Conservation (phyloP, 352 stramenopile species). For the Pythium phragmitis region DNA sequence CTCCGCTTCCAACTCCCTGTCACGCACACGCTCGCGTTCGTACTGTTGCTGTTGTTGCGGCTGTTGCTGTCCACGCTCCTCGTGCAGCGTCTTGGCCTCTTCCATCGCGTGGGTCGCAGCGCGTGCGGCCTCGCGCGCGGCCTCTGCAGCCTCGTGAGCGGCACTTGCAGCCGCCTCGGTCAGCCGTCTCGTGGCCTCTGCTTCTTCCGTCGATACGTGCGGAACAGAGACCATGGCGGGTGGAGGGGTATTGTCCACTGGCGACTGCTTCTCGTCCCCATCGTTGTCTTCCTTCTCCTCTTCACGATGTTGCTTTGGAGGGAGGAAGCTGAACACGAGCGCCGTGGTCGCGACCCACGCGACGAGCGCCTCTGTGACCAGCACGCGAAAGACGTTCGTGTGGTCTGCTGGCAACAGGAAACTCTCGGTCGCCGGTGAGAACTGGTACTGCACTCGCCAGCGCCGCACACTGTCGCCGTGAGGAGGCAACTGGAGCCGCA, state of each 20-base stretch:
- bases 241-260: neutral
- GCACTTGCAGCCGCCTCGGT: conserved; percentile 9
- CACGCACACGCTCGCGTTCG: neutral
- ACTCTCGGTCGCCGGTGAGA: conserved; percentile 49
- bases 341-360: conserved; percentile 35
- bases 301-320: conserved; percentile 2
- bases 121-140: conserved; percentile 27
- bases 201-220: conserved; percentile 1
- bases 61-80: neutral
- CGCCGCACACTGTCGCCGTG: neutral
- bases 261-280: neutral
- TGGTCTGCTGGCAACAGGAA: conserved; percentile 52
- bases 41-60: neutral
- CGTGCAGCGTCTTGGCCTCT: neutral
- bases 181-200: conserved; percentile 11
- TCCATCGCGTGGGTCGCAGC: conserved; percentile 27
- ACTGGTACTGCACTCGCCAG: conserved; percentile 52
- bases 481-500: conserved; percentile 38
- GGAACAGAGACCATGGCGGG: neutral
- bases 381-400: conserved; percentile 52
- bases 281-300: neutral
- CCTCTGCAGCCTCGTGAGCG: conserved; percentile 22
- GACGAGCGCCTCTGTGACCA: conserved; percentile 59
- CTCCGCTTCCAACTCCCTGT: neutral
- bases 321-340: conserved; percentile 51